phyloP scores from a whole-genome alignment of 2,329 filamentous ascomycete genomes.

The Diaporthe helianthi region DNA sequence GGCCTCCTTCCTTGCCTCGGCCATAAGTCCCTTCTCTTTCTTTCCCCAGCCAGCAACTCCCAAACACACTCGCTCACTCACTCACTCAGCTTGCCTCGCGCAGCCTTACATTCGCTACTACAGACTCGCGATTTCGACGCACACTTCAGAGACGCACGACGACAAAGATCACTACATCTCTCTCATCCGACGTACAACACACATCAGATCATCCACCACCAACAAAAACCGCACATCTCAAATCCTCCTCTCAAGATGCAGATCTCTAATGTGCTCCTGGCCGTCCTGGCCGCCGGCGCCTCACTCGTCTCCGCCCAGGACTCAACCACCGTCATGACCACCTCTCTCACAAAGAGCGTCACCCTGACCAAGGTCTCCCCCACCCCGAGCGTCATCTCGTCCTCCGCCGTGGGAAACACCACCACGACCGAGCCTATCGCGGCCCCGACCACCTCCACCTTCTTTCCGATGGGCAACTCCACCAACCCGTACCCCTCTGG shows the following conservation, averaged over 20 bases:
- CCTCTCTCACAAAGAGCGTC: constrained; percentile 52
- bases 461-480: constrained; percentile 46
- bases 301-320: constrained; percentile 45
- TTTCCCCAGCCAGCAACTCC: constrained; percentile 12
- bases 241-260: constrained; percentile 50
- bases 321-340: constrained; percentile 53
- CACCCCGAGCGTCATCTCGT: constrained; percentile 46
- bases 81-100: constrained; percentile 31
- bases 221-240: constrained; percentile 6
- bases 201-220: not conserved
- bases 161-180: not conserved
- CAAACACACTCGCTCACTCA: constrained; percentile 17
- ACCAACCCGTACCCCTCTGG: constrained; percentile 41
- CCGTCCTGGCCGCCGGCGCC: constrained; percentile 50
- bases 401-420: constrained; percentile 38
- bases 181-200: not conserved
- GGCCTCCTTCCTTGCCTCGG: constrained; percentile 14
- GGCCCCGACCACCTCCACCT: constrained; percentile 40
- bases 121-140: not conserved
- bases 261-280: constrained; percentile 51
- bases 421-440: constrained; percentile 39
- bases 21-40: constrained; percentile 5
- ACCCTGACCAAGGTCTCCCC: constrained; percentile 59
- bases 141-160: constrained; percentile 5
- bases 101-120: constrained; percentile 33